These are phyloP conservation scores for Thelephora ganbajun DNA, from an alignment of 768 basidiomycete genomes.

Conservation along the genomic window DNA sequence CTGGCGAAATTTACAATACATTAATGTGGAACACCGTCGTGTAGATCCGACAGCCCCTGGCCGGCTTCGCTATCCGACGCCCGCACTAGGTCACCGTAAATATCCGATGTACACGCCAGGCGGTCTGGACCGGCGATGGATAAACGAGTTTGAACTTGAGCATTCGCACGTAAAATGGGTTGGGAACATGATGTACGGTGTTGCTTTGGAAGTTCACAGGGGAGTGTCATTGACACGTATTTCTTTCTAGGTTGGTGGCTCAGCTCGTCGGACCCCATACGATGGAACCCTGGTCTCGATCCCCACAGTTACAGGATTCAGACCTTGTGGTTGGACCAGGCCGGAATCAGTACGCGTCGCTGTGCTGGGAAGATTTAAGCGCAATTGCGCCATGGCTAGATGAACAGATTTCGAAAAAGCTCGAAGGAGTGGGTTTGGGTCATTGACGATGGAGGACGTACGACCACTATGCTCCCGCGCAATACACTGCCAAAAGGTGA, in stretches of 20 bases:
- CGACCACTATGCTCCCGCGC: background rate
- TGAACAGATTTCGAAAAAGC: conserved; percentile 43
- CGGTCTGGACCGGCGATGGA: conserved; percentile 54
- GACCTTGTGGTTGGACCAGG: conserved; percentile 34
- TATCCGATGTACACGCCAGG: conserved; percentile 69
- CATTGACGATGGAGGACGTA: conserved; percentile 17
- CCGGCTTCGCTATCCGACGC: conserved; percentile 12
- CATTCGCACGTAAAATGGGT: conserved; percentile 60
- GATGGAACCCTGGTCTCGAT: conserved; percentile 21
- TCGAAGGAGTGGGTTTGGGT: conserved; percentile 64
- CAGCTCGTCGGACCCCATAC: conserved; percentile 38
- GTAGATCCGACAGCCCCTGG: background rate
- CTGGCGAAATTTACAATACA: background rate
- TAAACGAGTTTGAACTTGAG: conserved; percentile 32
- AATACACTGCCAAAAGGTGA: too few relatives aligned
- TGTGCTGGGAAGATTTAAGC: conserved; percentile 54
- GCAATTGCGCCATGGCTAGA: conserved; percentile 74
- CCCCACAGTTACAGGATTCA: conserved; percentile 28
- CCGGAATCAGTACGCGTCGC: conserved; percentile 51
- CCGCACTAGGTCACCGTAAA: conserved; percentile 36
- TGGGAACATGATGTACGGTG: conserved; percentile 49
- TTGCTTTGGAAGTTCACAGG: background rate
- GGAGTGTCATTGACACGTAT: background rate
- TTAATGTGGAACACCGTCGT: background rate
- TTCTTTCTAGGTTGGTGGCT: conserved; percentile 36